Base-by-base conservation (phyloP, 352 stramenopile genomes). In the Plasmopara halstedii region DNA sequence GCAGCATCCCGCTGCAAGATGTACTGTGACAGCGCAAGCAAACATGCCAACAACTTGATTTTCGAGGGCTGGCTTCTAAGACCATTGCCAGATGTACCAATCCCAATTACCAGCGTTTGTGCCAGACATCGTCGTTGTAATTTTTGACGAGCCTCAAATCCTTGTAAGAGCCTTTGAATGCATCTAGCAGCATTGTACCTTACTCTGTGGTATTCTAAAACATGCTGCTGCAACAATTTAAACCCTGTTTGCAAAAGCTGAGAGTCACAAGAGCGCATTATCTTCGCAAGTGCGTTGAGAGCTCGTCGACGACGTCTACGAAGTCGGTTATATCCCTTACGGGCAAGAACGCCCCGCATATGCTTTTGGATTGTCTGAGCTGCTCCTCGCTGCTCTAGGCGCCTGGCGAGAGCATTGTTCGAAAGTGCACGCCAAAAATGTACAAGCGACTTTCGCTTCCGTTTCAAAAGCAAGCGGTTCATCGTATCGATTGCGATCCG, bases 311-410 rank as follows among this genome's bases (percentile, higher is more conserved):
- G 56, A 29, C 59, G 65, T 14, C 49, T 53, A 14, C 67, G 70
- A 29, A 72, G 37, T 22, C 52, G 58, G n/a, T 71, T 69, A 2
- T 60, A 63, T 15, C 47, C 22, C 27, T 49, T 53, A 4, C 75
- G 48, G 15, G 56, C 68, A 9, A 78, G 50, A n/a, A 81, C 53
- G 5, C 72, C 75, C 19, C 72, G 58, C 4, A 56, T 46, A 25
- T 69, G 63, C 15, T 63, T 70, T 23, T 87, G 75, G 50, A 85
- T 82, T 1, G 44, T 43, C 9, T 70, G 44, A n/a, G 68, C 75
- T 40, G 56, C 73, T 9, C 41, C 54, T 20, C 60, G 49, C 35
- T 85, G 57, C 14, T 79, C 25, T 29, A 6, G 56, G 5, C 59
- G 65, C 42, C 64, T 61, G 39, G 52, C 69, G 8, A 85, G n/a